phyloP scores from a whole-genome alignment of 192 early-diverging fungal species.

The Podila clonocystis region DNA sequence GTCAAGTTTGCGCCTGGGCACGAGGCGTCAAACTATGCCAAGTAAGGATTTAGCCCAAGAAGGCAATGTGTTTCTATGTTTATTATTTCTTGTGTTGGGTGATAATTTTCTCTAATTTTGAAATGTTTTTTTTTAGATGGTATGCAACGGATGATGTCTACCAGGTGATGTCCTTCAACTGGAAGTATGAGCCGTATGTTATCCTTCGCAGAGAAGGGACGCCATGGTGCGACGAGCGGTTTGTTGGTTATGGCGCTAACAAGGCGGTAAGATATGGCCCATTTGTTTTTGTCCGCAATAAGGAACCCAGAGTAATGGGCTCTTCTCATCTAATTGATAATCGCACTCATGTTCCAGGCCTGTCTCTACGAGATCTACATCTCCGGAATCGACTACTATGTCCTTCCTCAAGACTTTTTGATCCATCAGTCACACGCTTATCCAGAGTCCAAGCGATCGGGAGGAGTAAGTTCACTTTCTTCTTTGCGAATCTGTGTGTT shows the following conservation, averaged over 20 bases:
- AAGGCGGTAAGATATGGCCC: slow-evolving; percentile 52
- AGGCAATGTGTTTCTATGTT: not conserved
- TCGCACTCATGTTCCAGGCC: slow-evolving; percentile 14
- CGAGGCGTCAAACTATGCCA: slow-evolving; percentile 61
- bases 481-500: not conserved
- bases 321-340: not conserved
- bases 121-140: slow-evolving; percentile 28
- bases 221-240: slow-evolving; percentile 63
- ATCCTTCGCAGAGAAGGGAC: slow-evolving; percentile 62
- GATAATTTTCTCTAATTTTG: not conserved
- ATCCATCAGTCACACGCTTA: slow-evolving; percentile 70
- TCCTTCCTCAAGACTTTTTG: slow-evolving; percentile 62
- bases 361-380: slow-evolving; percentile 67
- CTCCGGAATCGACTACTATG: slow-evolving; percentile 66
- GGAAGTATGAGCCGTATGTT: slow-evolving; percentile 68
- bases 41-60: not conserved
- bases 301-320: not conserved
- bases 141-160: slow-evolving; percentile 57
- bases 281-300: no score
- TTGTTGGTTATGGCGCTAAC: slow-evolving; percentile 71
- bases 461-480: slow-evolving; percentile 20
- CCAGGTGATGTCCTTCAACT: slow-evolving; percentile 62
- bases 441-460: slow-evolving; percentile 57
- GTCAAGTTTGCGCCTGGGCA: slow-evolving; percentile 57
- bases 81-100: not conserved